Base-by-base conservation (phyloP, 768 basidiomycete species). In the Boletus reticulatus region DNA sequence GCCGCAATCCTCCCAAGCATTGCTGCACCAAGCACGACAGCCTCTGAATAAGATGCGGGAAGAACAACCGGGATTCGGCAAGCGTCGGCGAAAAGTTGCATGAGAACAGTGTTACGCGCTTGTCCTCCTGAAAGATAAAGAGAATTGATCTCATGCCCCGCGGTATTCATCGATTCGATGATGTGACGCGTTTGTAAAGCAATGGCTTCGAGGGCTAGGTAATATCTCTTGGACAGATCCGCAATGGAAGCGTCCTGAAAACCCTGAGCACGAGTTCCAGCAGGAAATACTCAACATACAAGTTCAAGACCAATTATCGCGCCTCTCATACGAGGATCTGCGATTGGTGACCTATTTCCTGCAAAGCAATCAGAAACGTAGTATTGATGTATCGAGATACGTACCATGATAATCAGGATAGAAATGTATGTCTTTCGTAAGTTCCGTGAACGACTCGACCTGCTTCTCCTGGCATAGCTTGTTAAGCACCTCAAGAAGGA, bases 261-360 rank as follows among this genome's bases (percentile, higher is more conserved):
- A 29, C 4, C 14, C 16, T 58, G 38, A 59, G 48, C 17, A 42
- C 12, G 43, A 12, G 2, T 32, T 6, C 12, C 37, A 47, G 4
- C 19, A 20, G 27, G 13, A 39, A 34, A 31, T 32, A 19, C 20
- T 16, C 4, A 4, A 68, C 78, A 37, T 65, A 85, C 88, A 51
- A 98, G 83, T 45, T 87, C 80, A 44, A 98, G 81, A 31, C 97
- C 97, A 52, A 86, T 79, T 55, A 98, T 87, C 48, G 93, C 89
- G 19, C 97, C 97, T 37, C 89, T 81, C 96, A 98, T 97, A 50
- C 82, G 84, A n/a, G 92, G 80, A 69, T 99, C 97, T 3, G 96
- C 96, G 43, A 98, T 85, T 1, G 97, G 97, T 1, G 95, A 98
- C 57, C 97, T 82, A 72, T 99, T 99, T 38, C 96, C 94, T 94